Base-by-base conservation (phyloP, 176 grass and related monocot genomes). In the Otatea glauca region DNA sequence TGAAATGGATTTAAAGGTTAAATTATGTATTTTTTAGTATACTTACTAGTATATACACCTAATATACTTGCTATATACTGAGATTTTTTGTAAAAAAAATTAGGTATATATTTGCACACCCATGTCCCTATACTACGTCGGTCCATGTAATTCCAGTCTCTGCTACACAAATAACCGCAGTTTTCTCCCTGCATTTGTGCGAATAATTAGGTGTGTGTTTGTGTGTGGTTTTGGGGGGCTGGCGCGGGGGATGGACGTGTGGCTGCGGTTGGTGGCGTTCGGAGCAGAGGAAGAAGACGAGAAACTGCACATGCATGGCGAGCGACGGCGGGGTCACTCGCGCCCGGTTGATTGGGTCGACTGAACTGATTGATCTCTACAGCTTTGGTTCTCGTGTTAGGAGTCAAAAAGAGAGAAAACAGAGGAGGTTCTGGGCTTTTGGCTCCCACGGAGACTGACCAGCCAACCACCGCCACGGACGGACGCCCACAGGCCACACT, bases 191-290 rank as follows among this genome's bases (percentile, higher is more conserved):
- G 58, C n/a, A 5, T 2, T 29, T 63, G 0, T 14, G 24, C 5
- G 24, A 2, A 14, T 29, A 29, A 5, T 29, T 63, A 5, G 10
- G 67, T 69, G 67, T 13, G 0, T 21, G 5, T 7, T 63, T 29
- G 69, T 79, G 77, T 15, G 48, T 24, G 63, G 45, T 68, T 7
- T 50, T 54, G 32, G 12, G 47, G 49, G 47, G 49, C 2, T 43
- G 38, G 16, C 39, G 14, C 24, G 23, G 54, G 12, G 41, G 24
- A 45, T 16, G 27, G 37, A 6, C 2, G 7, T 16, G 68, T 34
- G 39, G 68, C 62, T 74, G 81, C 55, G 81, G 55, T 63, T 42
- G 6, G 81, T 38, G 55, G 68, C 24, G 68, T 9, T 34, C 39
- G 53, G 34, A 24, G 20, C 34, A 11, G 35, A 37, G 24, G 68